Base-by-base conservation (phyloP, 2,329 filamentous ascomycete species). In the Scedosporium boydii region DNA sequence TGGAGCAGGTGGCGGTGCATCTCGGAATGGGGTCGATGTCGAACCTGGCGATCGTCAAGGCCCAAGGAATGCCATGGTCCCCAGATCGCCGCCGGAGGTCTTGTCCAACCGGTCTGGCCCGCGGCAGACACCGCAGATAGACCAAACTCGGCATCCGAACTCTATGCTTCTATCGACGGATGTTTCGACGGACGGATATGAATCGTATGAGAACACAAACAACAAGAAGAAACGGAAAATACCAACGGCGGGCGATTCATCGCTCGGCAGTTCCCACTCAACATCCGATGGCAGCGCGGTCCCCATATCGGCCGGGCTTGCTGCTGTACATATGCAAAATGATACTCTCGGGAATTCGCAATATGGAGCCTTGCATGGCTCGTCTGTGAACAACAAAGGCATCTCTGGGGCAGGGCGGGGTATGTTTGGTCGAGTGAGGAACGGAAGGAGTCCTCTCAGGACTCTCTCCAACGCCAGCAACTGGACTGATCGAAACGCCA, bases 161-260 rank as follows among this genome's bases (percentile, higher is more conserved):
- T n/a, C 41, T 12, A 29, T 58, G n/a, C 82, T 87, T 58, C 82
- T 82, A 53, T 91, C 90, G 12, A 86, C 87, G 26, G 82, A 84
- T 5, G 88, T 87, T 4, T 89, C 88, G 2, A 78, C 85, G 10
- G 93, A 98, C 72, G 92, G 93, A 14, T 98, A 98, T 73, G 95
- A 99, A 74, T 95, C 91, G 6, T 96, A 97, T 69, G 95, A 99
- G 75, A 98, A 98, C 70, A 96, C 91, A 42, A 98, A 96, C 74
- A 99, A 99, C 73, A 99, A 99, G 77, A 99, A 98, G 80, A 98
- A 99, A 76, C 85, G 95, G 68, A 99, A 99, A 77, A 98, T 99
- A 44, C 95, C 95, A 0, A 92, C 92, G 0, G 91, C 91, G 9
- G 89, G 90, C 18, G 89, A 90, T 69, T 80, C 86, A 14, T 57